Evolutionary conservation across 371 early-diverging fungal species (phyloP).

Genomic region (Rhizopus stolonifer): DNA sequence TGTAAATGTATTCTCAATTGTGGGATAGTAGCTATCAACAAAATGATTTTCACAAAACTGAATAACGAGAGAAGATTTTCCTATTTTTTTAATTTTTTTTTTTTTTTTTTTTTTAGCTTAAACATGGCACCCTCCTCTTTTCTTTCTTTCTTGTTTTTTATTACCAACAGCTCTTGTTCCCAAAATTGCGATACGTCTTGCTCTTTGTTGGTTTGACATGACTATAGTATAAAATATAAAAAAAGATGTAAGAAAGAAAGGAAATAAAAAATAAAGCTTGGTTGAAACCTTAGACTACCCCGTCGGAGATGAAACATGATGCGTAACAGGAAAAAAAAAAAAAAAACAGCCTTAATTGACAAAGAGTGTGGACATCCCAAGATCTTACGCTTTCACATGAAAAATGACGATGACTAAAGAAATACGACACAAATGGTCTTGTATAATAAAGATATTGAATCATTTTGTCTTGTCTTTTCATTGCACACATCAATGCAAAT

Average conservation of each 20-base stretch:
- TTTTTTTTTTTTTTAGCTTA: background rate
- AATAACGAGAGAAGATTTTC: constrained; percentile 89
- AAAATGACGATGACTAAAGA: too few species aligned
- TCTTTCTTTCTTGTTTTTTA: too few species aligned
- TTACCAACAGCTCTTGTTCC: constrained; percentile 84
- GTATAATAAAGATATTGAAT: too few species aligned
- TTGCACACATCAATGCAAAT: too few species aligned
- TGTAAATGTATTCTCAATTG: constrained; percentile 87
- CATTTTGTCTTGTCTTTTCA: too few species aligned
- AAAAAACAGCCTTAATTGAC: too few species aligned
- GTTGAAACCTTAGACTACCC: background rate
- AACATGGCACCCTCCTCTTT: background rate
- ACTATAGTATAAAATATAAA: background rate
- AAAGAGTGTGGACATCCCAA: too few species aligned
- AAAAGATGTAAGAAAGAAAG: background rate
- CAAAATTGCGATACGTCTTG: constrained; percentile 71
- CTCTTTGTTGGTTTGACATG: constrained; percentile 38
- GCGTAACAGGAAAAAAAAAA: too few species aligned
- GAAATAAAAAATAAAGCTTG: background rate
- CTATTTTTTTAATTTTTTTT: constrained; percentile 15
- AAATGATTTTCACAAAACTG: constrained; percentile 94
- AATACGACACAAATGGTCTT: too few species aligned
- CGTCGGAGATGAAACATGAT: background rate
- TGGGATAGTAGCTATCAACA: constrained; percentile 84
- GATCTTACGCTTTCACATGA: too few species aligned